phyloP scores from a whole-genome alignment of 2,329 filamentous ascomycete species.

The Cercospora brassicicola region DNA sequence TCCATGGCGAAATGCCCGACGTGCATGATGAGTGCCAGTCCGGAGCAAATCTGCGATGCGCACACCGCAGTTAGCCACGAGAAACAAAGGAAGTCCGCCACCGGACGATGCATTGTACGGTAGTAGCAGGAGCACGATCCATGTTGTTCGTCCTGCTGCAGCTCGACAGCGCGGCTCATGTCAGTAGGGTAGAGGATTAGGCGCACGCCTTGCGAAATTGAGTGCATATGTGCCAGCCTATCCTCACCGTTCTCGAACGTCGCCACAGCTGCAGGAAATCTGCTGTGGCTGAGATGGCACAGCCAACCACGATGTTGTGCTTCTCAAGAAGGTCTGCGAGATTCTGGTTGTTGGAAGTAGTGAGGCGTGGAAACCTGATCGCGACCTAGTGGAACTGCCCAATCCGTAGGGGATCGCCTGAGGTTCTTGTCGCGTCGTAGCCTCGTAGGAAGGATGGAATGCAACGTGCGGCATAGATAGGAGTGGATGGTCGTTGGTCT shows the following conservation, averaged over 20 bases:
- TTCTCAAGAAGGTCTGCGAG: neutral
- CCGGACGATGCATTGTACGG: conserved; percentile 2
- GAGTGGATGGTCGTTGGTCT: neutral
- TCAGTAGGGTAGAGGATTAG: neutral
- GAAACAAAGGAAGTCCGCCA: neutral
- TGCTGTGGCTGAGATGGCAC: neutral
- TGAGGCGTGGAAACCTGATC: neutral
- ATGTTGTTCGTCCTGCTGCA: neutral
- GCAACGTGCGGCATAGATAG: neutral
- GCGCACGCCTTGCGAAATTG: neutral
- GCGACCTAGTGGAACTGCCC: neutral
- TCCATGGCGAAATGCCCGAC: neutral
- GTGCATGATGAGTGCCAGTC: neutral
- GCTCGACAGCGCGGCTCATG: neutral
- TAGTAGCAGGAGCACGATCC: neutral
- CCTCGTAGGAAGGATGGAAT: neutral
- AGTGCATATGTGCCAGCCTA: neutral
- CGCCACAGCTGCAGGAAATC: neutral
- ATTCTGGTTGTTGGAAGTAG: neutral
- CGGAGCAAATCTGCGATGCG: neutral
- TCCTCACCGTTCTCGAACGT: neutral
- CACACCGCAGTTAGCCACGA: neutral
- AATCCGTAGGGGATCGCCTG: neutral
- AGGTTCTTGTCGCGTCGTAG: neutral
- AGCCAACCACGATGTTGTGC: neutral